A percentile compares a stretch with the other conserved stretches of the same genome.
Evolutionary conservation across 371 early-diverging fungal species (phyloP).

Genomic region (Rhizopus arrhizus): DNA sequence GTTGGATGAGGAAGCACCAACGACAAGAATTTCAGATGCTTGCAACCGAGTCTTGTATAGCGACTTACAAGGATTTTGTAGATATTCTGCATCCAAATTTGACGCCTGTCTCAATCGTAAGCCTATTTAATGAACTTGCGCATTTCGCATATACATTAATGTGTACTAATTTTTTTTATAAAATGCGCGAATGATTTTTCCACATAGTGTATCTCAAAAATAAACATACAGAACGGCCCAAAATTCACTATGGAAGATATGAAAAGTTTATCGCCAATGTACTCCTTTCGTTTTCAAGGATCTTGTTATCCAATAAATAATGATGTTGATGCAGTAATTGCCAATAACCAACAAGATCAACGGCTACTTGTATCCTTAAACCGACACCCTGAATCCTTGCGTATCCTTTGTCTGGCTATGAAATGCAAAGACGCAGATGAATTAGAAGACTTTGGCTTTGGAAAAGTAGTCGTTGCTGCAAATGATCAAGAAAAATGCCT

Average conservation of each 20-base stretch:
- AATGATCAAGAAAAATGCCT: constrained; percentile 20
- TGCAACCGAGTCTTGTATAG: constrained; percentile 8
- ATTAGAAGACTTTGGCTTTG: constrained; percentile 21
- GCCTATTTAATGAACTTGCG: too few species aligned
- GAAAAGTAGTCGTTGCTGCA: constrained; percentile 18
- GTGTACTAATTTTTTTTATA: too few species aligned
- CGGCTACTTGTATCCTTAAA: constrained; percentile 17
- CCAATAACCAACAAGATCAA: constrained; percentile 13
- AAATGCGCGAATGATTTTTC: too few species aligned
- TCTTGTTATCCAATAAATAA: constrained; percentile 17
- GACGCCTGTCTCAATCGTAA: too few species aligned
- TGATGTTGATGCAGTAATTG: constrained; percentile 11
- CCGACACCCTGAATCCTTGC: constrained; percentile 14
- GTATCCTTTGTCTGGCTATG: constrained; percentile 20
- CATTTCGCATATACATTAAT: too few species aligned
- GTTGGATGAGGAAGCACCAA: constrained; percentile 11
- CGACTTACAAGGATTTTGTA: too few species aligned
- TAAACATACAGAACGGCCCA: constrained; percentile 15
- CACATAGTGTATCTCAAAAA: constrained; percentile 20
- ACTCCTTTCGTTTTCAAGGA: constrained; percentile 17
- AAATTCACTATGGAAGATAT: constrained; percentile 18
- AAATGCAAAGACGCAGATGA: constrained; percentile 22
- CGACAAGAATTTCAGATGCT: constrained; percentile 9
- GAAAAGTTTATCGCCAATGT: constrained; percentile 17
- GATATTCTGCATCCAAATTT: too few species aligned